Evolutionary conservation across 2,329 filamentous ascomycete genomes (phyloP).

Genomic region (Monosporascus sp.): DNA sequence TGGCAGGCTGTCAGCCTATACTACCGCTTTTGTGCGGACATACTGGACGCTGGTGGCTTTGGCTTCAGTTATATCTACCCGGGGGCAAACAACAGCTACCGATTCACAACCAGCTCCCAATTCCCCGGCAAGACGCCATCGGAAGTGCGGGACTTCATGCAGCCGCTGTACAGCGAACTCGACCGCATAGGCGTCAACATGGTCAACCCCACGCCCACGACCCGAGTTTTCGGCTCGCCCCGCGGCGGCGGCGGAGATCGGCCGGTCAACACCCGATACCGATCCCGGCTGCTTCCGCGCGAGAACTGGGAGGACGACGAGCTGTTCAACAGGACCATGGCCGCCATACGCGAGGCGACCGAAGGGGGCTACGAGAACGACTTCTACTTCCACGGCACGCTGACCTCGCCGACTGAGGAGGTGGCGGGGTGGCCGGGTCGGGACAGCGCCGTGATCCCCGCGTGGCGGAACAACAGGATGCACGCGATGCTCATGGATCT

Average conservation of each 20-base stretch:
- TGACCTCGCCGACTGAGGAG: slow-evolving; percentile 24
- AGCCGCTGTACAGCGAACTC: slow-evolving; percentile 28
- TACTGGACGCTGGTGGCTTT: slow-evolving; percentile 30
- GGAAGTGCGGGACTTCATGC: slow-evolving; percentile 23
- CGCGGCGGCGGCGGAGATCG: slow-evolving; percentile 18
- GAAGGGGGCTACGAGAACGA: slow-evolving; percentile 28
- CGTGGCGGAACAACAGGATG: slow-evolving; percentile 34
- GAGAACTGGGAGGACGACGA: slow-evolving; percentile 22
- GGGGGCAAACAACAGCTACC: slow-evolving; percentile 20
- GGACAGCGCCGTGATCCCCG: slow-evolving; percentile 34
- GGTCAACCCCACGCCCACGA: slow-evolving; percentile 22
- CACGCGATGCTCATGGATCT: slow-evolving; percentile 29
- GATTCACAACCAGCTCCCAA: slow-evolving; percentile 28
- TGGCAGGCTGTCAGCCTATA: slow-evolving; percentile 29
- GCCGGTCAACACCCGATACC: slow-evolving; percentile 26
- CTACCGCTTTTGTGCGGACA: slow-evolving; percentile 26
- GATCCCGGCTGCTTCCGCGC: slow-evolving; percentile 28
- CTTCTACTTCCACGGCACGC: slow-evolving; percentile 29
- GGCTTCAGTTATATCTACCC: slow-evolving; percentile 32
- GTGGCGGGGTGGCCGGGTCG: slow-evolving; percentile 25
- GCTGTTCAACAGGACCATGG: slow-evolving; percentile 20
- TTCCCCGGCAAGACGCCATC: slow-evolving; percentile 21
- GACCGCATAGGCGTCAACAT: slow-evolving; percentile 24
- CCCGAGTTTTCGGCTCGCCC: slow-evolving; percentile 22
- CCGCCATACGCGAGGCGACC: slow-evolving; percentile 27